Evolutionary conservation across 345 rosid species (phyloP).

Genomic region (Populus pruinosa): DNA sequence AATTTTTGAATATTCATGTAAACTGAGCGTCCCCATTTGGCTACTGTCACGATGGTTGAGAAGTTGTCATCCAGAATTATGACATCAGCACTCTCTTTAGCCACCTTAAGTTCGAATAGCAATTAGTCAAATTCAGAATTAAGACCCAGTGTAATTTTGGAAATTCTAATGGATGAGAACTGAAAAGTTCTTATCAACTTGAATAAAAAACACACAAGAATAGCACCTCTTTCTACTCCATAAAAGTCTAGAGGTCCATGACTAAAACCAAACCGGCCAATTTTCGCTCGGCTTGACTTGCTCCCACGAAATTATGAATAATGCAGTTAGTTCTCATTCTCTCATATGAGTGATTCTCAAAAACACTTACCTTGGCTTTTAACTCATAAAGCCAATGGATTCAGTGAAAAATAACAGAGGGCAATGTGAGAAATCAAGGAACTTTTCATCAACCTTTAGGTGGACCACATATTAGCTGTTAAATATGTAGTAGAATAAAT

Average conservation of each 20-base stretch:
- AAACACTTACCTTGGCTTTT: background rate
- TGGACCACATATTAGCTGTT: background rate
- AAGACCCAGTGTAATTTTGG: background rate
- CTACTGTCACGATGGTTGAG: conserved; percentile 91
- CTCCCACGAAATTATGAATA: background rate
- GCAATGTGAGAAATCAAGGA: background rate
- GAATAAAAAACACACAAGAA: background rate
- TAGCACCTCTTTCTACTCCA: background rate
- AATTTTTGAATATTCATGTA: conserved; percentile 90
- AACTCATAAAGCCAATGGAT: background rate
- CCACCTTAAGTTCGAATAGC: conserved; percentile 55
- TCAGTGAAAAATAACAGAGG: background rate
- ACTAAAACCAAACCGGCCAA: background rate
- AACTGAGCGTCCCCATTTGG: conserved; percentile 95
- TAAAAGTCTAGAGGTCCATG: too few species aligned
- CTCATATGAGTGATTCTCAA: background rate
- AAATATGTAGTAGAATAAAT: too few species aligned
- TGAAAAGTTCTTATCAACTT: background rate
- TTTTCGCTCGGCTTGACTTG: background rate
- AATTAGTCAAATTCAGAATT: conserved; percentile 6
- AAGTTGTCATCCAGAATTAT: conserved; percentile 89
- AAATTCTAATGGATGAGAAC: background rate
- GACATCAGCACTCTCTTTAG: conserved; percentile 98
- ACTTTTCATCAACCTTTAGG: background rate
- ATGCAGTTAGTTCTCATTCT: background rate